A percentile compares a stretch with the other conserved stretches of the same genome.
phyloP scores from a whole-genome alignment of 129 eudicot species.

The Lactuca saligna region DNA sequence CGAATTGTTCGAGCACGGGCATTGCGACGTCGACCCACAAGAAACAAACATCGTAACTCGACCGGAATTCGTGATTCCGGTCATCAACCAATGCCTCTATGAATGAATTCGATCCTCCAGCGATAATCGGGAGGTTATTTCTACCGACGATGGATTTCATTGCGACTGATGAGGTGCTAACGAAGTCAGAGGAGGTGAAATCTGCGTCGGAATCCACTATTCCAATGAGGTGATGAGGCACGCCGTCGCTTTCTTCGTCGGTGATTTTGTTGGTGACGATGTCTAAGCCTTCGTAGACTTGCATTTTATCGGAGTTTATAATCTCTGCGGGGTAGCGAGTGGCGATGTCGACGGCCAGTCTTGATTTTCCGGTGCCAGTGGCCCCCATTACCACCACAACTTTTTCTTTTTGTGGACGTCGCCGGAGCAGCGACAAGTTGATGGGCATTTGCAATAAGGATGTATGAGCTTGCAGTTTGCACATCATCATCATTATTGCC shows the following conservation, averaged over 20 bases:
- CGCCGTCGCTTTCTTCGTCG: conserved; percentile 48
- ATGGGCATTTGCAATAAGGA: conserved; percentile 43
- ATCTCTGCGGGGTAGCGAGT: conserved; percentile 57
- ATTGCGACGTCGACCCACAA: conserved; percentile 84
- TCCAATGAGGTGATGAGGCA: conserved; percentile 88
- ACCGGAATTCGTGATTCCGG: conserved; percentile 40
- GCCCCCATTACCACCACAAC: conserved; percentile 90
- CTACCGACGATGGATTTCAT: conserved; percentile 45
- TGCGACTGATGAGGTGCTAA: conserved; percentile 52
- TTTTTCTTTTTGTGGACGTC: conserved; percentile 47
- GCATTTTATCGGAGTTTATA: conserved; percentile 88
- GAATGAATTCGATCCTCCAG: conserved; percentile 87
- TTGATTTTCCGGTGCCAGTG: conserved; percentile 88
- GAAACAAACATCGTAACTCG: conserved; percentile 70
- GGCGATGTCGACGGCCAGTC: conserved; percentile 75
- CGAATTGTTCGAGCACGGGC: conserved; percentile 50
- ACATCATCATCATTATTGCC: conserved; percentile 36
- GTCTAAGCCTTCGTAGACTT: conserved; percentile 70
- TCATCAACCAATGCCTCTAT: conserved; percentile 62
- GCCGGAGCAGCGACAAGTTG: conserved; percentile 27
- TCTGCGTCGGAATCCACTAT: conserved; percentile 49
- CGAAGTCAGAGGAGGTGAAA: conserved; percentile 49
- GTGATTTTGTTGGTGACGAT: conserved; percentile 75
- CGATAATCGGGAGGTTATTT: conserved; percentile 70
- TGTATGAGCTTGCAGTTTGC: conserved; percentile 37